phyloP scores from a whole-genome alignment of 352 stramenopile genomes.

The Lagenidium giganteum region DNA sequence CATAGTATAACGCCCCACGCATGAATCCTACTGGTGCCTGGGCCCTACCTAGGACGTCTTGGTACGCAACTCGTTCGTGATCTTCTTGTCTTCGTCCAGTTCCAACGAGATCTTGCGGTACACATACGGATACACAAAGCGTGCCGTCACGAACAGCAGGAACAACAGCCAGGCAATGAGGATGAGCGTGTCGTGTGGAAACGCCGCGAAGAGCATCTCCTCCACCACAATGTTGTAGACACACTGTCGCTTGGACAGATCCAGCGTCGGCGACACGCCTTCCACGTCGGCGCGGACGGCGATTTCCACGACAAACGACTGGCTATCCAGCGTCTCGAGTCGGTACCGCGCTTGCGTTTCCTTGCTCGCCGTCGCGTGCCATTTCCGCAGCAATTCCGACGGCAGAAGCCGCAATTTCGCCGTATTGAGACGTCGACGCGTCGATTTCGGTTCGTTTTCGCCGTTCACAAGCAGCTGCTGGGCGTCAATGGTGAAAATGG shows the following conservation, averaged over 20 bases:
- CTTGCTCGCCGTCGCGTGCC: slow-evolving; percentile 6
- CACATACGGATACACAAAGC: slow-evolving; percentile 41
- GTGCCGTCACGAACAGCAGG: slow-evolving; percentile 25
- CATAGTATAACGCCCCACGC: too few relatives aligned
- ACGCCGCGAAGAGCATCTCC: slow-evolving; percentile 51
- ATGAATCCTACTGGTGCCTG: too few relatives aligned
- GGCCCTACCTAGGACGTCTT: slow-evolving; percentile 21
- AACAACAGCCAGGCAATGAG: slow-evolving; percentile 52
- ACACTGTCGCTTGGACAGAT: slow-evolving; percentile 34
- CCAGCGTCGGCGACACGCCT: slow-evolving; percentile 34
- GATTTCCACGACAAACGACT: slow-evolving; percentile 17
- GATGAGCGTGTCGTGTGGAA: slow-evolving; percentile 45
- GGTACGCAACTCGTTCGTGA: slow-evolving; percentile 14
- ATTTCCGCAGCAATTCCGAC: slow-evolving; percentile 26
- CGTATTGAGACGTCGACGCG: slow-evolving; percentile 52
- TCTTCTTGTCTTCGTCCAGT: slow-evolving; percentile 29
- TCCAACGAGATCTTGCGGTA: slow-evolving; percentile 45
- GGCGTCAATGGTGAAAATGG: slow-evolving; percentile 42
- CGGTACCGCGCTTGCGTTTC: background rate
- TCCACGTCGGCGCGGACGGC: slow-evolving; percentile 38
- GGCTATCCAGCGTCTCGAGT: background rate
- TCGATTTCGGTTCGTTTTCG: slow-evolving; percentile 18
- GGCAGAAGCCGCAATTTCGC: slow-evolving; percentile 57
- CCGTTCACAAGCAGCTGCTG: slow-evolving; percentile 24
- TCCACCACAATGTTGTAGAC: slow-evolving; percentile 76